Conservation (phyloP, 306 rosid genomes). For the Argentina anserina region DNA sequence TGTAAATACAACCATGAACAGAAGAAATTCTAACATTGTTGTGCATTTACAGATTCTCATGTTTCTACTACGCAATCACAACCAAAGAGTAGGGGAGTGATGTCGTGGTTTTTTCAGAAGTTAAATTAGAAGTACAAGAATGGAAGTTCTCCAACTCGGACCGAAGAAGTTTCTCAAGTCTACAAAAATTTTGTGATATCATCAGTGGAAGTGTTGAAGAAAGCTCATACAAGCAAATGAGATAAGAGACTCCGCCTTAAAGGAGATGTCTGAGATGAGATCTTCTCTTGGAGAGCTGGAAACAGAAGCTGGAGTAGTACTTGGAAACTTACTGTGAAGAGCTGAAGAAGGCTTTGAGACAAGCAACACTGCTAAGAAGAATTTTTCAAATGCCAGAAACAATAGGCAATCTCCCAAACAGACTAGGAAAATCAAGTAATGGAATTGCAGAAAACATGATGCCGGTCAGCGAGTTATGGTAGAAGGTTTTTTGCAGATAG, state of each 20-base stretch:
- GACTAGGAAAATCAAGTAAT: slow-evolving; percentile 36
- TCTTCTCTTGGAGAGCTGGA: slow-evolving; percentile 78
- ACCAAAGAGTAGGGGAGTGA: slow-evolving; percentile 63
- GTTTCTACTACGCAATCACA: slow-evolving; percentile 52
- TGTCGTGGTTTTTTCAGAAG: slow-evolving; percentile 83
- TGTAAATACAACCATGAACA: slow-evolving; percentile 40
- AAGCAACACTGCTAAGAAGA: slow-evolving; percentile 43
- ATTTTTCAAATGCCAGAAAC: slow-evolving; percentile 40
- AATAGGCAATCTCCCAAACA: slow-evolving; percentile 39
- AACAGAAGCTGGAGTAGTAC: slow-evolving; percentile 71
- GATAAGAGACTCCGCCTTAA: slow-evolving; percentile 59
- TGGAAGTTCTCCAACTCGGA: slow-evolving; percentile 58
- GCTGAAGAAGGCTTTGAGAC: slow-evolving; percentile 73
- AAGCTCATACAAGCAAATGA: slow-evolving; percentile 61
- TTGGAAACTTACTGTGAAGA: slow-evolving; percentile 89
- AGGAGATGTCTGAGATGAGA: slow-evolving; percentile 80
- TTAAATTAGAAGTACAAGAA: slow-evolving; percentile 70
- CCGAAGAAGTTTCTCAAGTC: slow-evolving; percentile 85
- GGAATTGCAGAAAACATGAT: slow-evolving; percentile 53
- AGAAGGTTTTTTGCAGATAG: slow-evolving; percentile 89
- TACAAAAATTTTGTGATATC: slow-evolving; percentile 54
- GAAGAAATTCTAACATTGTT: slow-evolving; percentile 51
- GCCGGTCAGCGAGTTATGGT: slow-evolving; percentile 77
- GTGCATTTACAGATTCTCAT: slow-evolving; percentile 78
- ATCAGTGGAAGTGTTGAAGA: slow-evolving; percentile 67